Percentiles rank a stretch among this genome's conserved stretches.
Conservation (phyloP, 805 yeast genomes). For the Yamadazyma insecticola region DNA sequence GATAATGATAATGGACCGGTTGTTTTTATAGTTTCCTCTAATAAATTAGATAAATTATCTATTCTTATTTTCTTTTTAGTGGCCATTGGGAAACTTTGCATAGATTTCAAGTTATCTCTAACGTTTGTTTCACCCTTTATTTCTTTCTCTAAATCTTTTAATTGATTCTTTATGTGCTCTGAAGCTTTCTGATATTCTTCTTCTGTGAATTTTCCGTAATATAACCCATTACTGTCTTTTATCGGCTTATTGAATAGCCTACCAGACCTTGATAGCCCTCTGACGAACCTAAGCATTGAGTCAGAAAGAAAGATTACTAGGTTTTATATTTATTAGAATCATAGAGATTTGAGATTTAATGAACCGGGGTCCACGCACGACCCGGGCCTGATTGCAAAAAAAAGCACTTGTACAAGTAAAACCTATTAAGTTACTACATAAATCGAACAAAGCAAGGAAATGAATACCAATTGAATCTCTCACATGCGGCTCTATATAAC, state of each 20-base stretch:
- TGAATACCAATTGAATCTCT: slow-evolving; percentile 7
- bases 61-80: slow-evolving; percentile 14
- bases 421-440: not conserved
- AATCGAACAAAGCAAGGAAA: not conserved
- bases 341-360: no score
- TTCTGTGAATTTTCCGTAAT: slow-evolving; percentile 31
- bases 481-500: slow-evolving; percentile 15
- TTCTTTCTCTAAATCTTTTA: slow-evolving; percentile 24
- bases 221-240: slow-evolving; percentile 21
- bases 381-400: not conserved
- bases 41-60: slow-evolving; percentile 28
- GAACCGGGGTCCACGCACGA: no score
- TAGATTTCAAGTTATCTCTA: slow-evolving; percentile 31
- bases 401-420: not conserved
- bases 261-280: not conserved
- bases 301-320: no score
- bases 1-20: slow-evolving; percentile 77
- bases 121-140: slow-evolving; percentile 35
- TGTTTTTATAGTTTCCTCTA: slow-evolving; percentile 50
- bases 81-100: slow-evolving; percentile 32
- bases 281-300: no score
- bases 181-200: slow-evolving; percentile 38
- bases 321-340: no score
- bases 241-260: slow-evolving; percentile 3
- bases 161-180: slow-evolving; percentile 26